Conservation (phyloP, 2,329 filamentous ascomycete species). For the Blastomyces gilchristii region DNA sequence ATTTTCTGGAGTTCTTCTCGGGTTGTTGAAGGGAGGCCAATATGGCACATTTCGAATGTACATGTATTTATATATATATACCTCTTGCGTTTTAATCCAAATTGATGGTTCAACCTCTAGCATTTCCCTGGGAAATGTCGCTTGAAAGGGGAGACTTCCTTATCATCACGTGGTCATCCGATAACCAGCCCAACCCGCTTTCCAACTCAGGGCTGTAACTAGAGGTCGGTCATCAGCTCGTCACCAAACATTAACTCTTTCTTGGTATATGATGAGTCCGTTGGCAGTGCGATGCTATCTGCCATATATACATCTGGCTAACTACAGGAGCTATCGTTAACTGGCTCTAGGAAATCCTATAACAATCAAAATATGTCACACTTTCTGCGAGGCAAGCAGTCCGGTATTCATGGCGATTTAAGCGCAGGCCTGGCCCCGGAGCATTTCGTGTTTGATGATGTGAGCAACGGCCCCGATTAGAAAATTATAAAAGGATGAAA, state of each 20-base stretch:
- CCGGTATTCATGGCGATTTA: constrained; percentile 83
- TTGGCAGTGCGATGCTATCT: not conserved
- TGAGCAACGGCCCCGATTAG: constrained; percentile 24
- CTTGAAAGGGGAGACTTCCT: not conserved
- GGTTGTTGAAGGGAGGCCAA: not conserved
- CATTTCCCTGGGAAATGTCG: not conserved
- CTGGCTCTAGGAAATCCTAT: not conserved
- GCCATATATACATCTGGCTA: not conserved
- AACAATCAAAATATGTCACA: constrained; percentile 57
- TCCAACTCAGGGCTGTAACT: not conserved
- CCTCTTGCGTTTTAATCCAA: not conserved
- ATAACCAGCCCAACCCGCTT: not conserved
- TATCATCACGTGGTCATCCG: not conserved
- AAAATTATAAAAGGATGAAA: not conserved
- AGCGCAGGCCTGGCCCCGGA: constrained; percentile 69
- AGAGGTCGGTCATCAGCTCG: not conserved
- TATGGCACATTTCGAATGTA: not conserved
- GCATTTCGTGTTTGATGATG: constrained; percentile 73
- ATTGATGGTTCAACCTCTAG: not conserved
- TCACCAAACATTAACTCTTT: not conserved
- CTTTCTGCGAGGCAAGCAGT: constrained; percentile 85
- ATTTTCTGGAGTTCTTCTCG: constrained; percentile 3
- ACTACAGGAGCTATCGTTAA: not conserved
- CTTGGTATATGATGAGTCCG: not conserved
- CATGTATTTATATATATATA: not conserved